These are phyloP conservation scores for Camelina laxa DNA, from an alignment of 345 rosid genomes.

Conservation along the genomic window DNA sequence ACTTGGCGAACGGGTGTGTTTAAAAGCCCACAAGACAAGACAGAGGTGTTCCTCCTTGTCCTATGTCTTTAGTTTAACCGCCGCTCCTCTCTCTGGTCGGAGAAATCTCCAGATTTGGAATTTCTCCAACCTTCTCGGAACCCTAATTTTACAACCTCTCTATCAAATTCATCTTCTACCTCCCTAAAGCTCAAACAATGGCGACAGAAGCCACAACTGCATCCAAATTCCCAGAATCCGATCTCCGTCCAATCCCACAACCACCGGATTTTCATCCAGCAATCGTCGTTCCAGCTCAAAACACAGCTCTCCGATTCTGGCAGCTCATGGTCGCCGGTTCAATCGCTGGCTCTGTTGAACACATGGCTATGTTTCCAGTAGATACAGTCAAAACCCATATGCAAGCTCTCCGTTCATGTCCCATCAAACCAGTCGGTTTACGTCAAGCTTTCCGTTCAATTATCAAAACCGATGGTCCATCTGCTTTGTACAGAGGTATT, in stretches of 20 bases:
- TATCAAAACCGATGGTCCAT: slow-evolving; percentile 67
- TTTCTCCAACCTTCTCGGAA: slow-evolving; percentile 34
- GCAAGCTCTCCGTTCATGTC: slow-evolving; percentile 97
- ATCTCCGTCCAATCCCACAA: slow-evolving; percentile 64
- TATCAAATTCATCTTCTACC: background rate
- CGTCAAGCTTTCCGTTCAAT: slow-evolving; percentile 79
- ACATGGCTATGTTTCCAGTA: slow-evolving; percentile 99
- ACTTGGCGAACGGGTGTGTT: background rate
- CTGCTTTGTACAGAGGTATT: slow-evolving; percentile 84
- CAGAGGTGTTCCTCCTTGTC: background rate
- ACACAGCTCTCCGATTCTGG: slow-evolving; percentile 72
- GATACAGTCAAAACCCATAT: slow-evolving; percentile 95
- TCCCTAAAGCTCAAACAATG: slow-evolving; percentile 41
- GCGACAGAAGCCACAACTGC: slow-evolving; percentile 69
- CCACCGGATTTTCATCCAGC: slow-evolving; percentile 72
- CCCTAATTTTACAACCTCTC: slow-evolving; percentile 29
- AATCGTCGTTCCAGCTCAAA: slow-evolving; percentile 43
- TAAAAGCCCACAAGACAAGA: slow-evolving; percentile 7
- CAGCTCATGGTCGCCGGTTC: slow-evolving; percentile 98
- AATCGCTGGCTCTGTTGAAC: slow-evolving; percentile 87
- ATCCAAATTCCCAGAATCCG: slow-evolving; percentile 64
- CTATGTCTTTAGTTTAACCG: slow-evolving; percentile 26
- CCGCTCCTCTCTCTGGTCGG: slow-evolving; percentile 43
- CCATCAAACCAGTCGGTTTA: slow-evolving; percentile 78
- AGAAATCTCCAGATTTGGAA: slow-evolving; percentile 37